phyloP scores from a whole-genome alignment of 805 yeast species.

The Spathaspora arborariae region DNA sequence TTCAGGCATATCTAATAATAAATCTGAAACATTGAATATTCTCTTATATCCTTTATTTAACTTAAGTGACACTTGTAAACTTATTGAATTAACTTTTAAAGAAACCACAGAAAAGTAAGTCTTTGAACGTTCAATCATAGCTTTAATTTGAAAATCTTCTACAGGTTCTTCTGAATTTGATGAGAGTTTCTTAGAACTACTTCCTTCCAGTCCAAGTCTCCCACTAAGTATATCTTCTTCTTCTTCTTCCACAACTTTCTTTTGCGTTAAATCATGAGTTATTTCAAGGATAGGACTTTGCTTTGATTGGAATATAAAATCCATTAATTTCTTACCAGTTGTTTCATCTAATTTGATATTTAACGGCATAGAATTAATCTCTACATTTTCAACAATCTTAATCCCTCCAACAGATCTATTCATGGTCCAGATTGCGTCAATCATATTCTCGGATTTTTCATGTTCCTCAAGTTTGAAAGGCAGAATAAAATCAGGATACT shows the following conservation, averaged over 20 bases:
- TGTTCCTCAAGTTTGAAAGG: conserved; percentile 16
- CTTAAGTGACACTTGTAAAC: conserved; percentile 33
- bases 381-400: conserved; percentile 35
- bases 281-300: conserved; percentile 5
- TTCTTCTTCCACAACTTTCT: conserved; percentile 8
- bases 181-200: background rate
- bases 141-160: conserved; percentile 32
- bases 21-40: conserved; percentile 35
- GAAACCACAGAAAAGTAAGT: conserved; percentile 65
- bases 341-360: conserved; percentile 35
- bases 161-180: background rate
- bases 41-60: conserved; percentile 30
- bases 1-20: conserved; percentile 31
- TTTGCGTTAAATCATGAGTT: conserved; percentile 4
- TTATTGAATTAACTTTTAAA: conserved; percentile 35
- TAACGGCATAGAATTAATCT: conserved; percentile 34
- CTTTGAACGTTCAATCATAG: conserved; percentile 75
- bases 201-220: background rate
- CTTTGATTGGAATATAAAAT: conserved; percentile 31
- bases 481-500: conserved; percentile 30
- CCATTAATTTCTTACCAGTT: conserved; percentile 36
- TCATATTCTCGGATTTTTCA: conserved; percentile 13
- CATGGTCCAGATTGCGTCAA: conserved; percentile 40
- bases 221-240: background rate
- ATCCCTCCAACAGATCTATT: conserved; percentile 41